Evolutionary conservation across 352 stramenopile species (phyloP), one percentile per base, ranked within the genome.

Genomic region (Thraustochytrium sp.): DNA sequence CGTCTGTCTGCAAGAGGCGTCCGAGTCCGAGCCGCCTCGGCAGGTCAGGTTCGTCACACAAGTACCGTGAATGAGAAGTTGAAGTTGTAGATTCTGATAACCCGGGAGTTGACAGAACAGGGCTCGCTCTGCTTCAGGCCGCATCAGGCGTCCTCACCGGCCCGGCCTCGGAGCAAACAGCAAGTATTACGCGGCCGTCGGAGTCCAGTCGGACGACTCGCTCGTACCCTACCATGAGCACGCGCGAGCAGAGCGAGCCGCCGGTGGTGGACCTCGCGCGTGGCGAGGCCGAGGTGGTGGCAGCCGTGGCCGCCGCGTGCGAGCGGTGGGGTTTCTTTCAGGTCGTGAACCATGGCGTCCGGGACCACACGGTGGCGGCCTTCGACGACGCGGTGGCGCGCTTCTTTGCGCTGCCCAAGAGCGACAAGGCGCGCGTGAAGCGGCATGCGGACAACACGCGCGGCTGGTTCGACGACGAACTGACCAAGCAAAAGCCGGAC

Each of bases 381-480:
- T 95, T 97, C 77, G 87, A 91, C 37, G 51, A 82, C 18, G 85
- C 87, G 48, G 95, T 93, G 87, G 86, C 87, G 42, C 76, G 80
- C 0, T 97, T 97, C 87, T 98, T 98, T 86, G 62, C 38, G 16
- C 86, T 97, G 8, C 90, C 91, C 0, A 88, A 88, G 51, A 82
- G 90, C 1, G 75, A 86, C 23, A 93, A 94, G 85, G 56, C 76
- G 48, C 77, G 61, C 0, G 73, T 96, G 61, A 92, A 95, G 92
- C 83, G 90, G n/a, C 65, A 89, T 84, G 84, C 86, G 51, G 88
- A 84, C 31, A 97, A 97, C 89, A 88, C 92, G 46, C 89, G 92
- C 73, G 94, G 94, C 21, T 98, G 92, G 86, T 97, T 96, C 87
- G 92, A 97, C 82, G 90, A 95, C 84, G 94, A 98, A 84, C 87